Percentiles rank a stretch among this genome's conserved stretches.
Evolutionary conservation across 495 filamentous ascomycete species (phyloP).

Genomic region (Tuber melanosporum): DNA sequence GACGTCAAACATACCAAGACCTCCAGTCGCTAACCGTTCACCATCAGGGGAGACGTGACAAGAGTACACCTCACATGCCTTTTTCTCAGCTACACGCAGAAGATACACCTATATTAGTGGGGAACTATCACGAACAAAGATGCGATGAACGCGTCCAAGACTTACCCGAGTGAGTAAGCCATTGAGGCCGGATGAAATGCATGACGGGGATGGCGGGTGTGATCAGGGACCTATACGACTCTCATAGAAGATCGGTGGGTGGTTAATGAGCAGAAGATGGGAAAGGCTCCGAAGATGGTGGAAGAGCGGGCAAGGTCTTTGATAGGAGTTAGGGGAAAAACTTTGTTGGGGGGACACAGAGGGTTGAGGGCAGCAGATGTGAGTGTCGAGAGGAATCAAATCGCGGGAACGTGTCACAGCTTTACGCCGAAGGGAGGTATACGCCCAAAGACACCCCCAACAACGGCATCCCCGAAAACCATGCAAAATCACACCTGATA

Average conservation of each 20-base stretch:
- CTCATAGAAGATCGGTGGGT: background rate
- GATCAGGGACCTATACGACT: background rate
- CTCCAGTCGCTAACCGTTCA: constrained; percentile 72
- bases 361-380: background rate
- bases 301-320: background rate
- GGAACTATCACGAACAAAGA: constrained; percentile 11
- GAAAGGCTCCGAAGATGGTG: background rate
- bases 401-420: constrained; percentile 5
- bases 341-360: background rate
- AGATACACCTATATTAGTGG: constrained; percentile 14
- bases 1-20: constrained; percentile 17
- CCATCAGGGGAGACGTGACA: constrained; percentile 96
- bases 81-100: constrained; percentile 66
- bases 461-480: background rate
- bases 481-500: background rate
- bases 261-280: background rate
- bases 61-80: constrained; percentile 95
- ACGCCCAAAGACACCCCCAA: background rate
- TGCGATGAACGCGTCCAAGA: constrained; percentile 22
- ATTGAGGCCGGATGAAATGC: constrained; percentile 88
- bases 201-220: constrained; percentile 47
- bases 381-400: background rate
- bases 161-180: constrained; percentile 85
- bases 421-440: background rate
- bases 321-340: background rate